phyloP scores from a whole-genome alignment of 306 rosid species.

The Ormosia emarginata region DNA sequence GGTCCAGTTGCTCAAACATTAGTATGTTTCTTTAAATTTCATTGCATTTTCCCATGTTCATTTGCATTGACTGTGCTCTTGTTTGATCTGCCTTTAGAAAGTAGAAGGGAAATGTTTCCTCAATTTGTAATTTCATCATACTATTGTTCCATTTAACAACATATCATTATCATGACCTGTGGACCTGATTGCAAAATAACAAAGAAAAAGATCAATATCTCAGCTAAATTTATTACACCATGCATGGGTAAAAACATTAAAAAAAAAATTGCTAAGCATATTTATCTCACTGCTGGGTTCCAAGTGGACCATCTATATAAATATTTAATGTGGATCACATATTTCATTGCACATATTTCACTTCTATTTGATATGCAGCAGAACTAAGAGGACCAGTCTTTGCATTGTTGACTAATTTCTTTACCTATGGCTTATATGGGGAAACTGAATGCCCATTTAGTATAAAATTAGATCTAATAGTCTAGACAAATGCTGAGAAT shows the following conservation, averaged over 20 bases:
- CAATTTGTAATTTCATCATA: background rate
- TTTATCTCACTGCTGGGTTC: background rate
- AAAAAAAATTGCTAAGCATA: background rate
- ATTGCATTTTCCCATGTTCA: background rate
- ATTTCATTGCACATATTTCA: background rate
- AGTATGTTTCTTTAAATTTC: slow-evolving; percentile 38
- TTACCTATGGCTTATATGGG: background rate
- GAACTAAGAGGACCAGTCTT: background rate
- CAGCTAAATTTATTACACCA: background rate
- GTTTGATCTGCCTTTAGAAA: background rate
- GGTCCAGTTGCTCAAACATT: slow-evolving; percentile 92
- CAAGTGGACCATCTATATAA: slow-evolving; percentile 6
- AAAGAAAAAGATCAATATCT: background rate
- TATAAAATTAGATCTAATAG: background rate
- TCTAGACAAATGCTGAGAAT: background rate
- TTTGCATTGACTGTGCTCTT: background rate
- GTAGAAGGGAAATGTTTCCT: background rate
- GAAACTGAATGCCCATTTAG: background rate
- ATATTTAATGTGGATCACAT: background rate
- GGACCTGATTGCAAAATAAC: slow-evolving; percentile 6
- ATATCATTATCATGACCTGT: background rate
- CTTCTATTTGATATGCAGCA: background rate
- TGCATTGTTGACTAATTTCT: background rate
- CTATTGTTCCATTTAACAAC: background rate
- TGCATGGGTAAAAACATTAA: background rate